These are phyloP conservation scores for Funneliformis mosseae DNA, from an alignment of 192 early-diverging fungal genomes.

Conservation along the genomic window DNA sequence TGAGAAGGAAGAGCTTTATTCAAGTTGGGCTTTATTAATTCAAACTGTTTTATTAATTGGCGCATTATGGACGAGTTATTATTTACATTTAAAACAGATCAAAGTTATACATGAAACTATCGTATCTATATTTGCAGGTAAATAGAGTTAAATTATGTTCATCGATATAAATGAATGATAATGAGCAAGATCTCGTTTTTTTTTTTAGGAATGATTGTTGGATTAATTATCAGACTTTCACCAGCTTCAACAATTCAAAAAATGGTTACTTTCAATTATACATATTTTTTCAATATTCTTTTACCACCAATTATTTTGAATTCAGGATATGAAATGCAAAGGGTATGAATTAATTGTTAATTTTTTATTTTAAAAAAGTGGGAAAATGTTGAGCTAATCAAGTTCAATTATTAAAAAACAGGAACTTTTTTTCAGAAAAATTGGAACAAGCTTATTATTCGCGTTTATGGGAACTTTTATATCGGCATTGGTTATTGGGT, in stretches of 20 bases:
- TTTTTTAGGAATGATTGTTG: constrained; percentile 65
- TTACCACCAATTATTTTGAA: constrained; percentile 97
- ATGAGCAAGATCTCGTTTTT: background rate
- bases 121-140: constrained; percentile 80
- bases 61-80: constrained; percentile 87
- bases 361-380: background rate
- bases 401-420: constrained; percentile 33
- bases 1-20: constrained; percentile 71
- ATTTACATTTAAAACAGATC: constrained; percentile 83
- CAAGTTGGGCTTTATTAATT: constrained; percentile 84
- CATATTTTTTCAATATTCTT: constrained; percentile 94
- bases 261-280: constrained; percentile 89
- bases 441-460: constrained; percentile 88
- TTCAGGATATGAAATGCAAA: constrained; percentile 94
- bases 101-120: constrained; percentile 94
- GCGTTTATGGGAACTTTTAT: constrained; percentile 93
- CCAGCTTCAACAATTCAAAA: constrained; percentile 64
- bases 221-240: constrained; percentile 60
- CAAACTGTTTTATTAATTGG: constrained; percentile 81
- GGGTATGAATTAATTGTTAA: constrained; percentile 44
- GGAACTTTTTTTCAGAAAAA: constrained; percentile 84
- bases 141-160: background rate
- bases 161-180: background rate
- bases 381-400: background rate
- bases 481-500: constrained; percentile 90